phyloP scores from a whole-genome alignment of 2,329 filamentous ascomycete genomes.

The Incumbomyces delicatus region DNA sequence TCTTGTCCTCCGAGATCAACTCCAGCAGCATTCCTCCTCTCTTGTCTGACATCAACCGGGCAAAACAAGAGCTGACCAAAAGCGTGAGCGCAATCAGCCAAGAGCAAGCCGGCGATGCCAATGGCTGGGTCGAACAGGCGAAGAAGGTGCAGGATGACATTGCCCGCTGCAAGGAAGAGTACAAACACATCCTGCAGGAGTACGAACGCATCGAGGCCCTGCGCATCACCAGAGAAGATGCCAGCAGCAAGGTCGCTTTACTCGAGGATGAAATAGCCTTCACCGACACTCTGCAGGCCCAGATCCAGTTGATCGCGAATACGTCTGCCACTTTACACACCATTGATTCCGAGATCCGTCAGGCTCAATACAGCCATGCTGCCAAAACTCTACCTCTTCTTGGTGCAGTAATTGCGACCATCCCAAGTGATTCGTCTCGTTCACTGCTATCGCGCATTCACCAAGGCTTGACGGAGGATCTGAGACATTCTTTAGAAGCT shows the following conservation, averaged over 20 bases:
- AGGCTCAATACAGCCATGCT: constrained; percentile 11
- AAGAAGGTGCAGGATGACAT: constrained; percentile 80
- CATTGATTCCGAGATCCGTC: constrained; percentile 11
- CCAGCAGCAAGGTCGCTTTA: constrained; percentile 44
- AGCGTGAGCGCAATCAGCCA: constrained; percentile 69
- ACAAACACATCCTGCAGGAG: constrained; percentile 69
- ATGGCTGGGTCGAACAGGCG: constrained; percentile 76
- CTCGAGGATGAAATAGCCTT: constrained; percentile 51
- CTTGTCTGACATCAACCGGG: constrained; percentile 41
- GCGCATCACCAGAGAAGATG: constrained; percentile 54
- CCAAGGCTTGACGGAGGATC: constrained; percentile 12
- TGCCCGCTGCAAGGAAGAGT: constrained; percentile 65
- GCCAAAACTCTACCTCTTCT: constrained; percentile 11
- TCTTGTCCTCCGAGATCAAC: constrained; percentile 45
- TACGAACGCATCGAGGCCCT: constrained; percentile 60
- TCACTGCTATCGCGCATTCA: not conserved
- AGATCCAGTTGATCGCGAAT: constrained; percentile 10
- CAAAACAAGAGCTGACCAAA: constrained; percentile 40
- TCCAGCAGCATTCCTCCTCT: constrained; percentile 40
- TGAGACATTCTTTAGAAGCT: constrained; percentile 4
- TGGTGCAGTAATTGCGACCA: not conserved
- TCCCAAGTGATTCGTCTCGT: constrained; percentile 1
- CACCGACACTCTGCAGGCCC: constrained; percentile 35
- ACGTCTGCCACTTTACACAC: constrained; percentile 11
- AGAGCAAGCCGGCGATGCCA: constrained; percentile 67